Evolutionary conservation across 305 asterid genomes (phyloP).

Genomic region (Coffea humblotiana): DNA sequence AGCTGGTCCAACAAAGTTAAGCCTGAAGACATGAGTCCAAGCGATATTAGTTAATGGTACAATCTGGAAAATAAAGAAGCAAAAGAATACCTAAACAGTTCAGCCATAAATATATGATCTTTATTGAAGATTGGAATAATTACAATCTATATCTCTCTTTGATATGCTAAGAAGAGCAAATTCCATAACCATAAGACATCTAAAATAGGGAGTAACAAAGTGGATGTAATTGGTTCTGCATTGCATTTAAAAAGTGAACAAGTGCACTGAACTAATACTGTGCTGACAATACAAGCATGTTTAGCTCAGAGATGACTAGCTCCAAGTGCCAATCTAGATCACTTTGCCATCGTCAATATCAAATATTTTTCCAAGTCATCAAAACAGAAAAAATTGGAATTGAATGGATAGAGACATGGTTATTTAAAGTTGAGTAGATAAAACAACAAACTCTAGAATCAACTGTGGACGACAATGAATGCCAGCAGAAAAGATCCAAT

Average conservation of each 20-base stretch:
- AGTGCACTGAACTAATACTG: too few relatives aligned
- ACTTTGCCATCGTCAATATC: not conserved
- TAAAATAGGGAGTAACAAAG: not conserved
- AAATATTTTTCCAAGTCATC: not conserved
- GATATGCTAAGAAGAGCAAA: too few relatives aligned
- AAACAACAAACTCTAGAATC: not conserved
- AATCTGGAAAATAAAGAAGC: not conserved
- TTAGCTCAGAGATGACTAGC: not conserved
- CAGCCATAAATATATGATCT: not conserved
- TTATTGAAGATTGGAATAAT: not conserved
- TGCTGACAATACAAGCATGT: not conserved
- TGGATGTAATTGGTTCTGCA: not conserved
- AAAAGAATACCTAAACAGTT: not conserved
- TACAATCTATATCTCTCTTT: not conserved
- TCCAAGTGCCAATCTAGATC: not conserved
- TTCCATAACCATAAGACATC: not conserved
- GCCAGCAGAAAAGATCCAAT: not conserved
- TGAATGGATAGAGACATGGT: too few relatives aligned
- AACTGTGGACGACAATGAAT: not conserved
- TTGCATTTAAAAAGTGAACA: not conserved
- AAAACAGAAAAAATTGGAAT: not conserved
- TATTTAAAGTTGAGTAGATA: not conserved
- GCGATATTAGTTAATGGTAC: not conserved
- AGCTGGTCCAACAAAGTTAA: not conserved
- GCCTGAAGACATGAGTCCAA: not conserved